These are phyloP conservation scores for Eremochloa ophiuroides DNA, from an alignment of 176 grass and related monocot species.

Conservation along the genomic window DNA sequence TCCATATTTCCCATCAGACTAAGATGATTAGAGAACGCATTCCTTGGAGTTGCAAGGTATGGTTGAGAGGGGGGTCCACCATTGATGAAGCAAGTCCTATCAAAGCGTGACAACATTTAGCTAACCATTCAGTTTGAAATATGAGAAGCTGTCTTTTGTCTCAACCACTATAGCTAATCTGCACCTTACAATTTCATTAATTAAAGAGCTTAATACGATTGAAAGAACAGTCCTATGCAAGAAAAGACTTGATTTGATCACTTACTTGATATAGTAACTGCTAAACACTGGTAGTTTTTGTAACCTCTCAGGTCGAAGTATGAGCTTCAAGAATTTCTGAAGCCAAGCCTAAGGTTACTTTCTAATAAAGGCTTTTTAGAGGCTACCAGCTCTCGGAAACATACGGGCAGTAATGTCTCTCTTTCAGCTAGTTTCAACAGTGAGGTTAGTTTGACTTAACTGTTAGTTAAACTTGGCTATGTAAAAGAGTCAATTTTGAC, in stretches of 20 bases:
- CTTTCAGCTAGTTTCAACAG: constrained; percentile 54
- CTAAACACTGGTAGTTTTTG: constrained; percentile 4
- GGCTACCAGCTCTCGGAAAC: constrained; percentile 24
- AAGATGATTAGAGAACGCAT: too few relatives aligned
- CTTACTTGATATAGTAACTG: background rate
- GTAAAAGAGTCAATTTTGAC: background rate
- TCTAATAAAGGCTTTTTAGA: constrained; percentile 51
- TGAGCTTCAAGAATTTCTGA: constrained; percentile 70
- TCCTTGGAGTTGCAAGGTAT: too few relatives aligned
- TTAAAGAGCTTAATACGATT: background rate
- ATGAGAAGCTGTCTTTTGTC: background rate
- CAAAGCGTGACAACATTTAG: background rate
- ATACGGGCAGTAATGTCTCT: background rate
- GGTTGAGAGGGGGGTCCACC: too few relatives aligned
- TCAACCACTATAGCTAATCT: background rate
- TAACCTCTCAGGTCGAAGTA: constrained; percentile 70
- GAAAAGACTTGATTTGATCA: background rate
- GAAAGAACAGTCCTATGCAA: background rate
- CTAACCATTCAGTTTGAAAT: constrained; percentile 5
- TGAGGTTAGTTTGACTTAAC: constrained; percentile 25
- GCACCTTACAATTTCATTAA: background rate
- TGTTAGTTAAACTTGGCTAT: background rate
- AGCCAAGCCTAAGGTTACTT: constrained; percentile 69
- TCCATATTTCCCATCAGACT: too few relatives aligned
- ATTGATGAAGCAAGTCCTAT: too few relatives aligned